Base-by-base conservation (phyloP, 768 basidiomycete species). In the Macrolepiota fuliginosa region DNA sequence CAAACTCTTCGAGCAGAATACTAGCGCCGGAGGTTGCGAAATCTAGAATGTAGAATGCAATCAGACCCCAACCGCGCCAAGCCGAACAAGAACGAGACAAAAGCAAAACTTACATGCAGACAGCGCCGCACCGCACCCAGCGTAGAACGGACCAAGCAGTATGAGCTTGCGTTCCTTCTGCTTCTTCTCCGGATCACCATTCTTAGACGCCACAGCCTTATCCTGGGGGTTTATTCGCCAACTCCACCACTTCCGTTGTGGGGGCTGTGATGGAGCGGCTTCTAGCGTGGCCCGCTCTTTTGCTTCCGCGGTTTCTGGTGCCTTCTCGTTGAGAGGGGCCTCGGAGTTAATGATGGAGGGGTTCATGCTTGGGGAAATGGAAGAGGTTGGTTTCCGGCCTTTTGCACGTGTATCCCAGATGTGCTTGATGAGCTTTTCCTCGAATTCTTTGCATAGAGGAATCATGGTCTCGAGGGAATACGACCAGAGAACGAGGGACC, bases 401-500 rank as follows among this genome's bases (percentile, higher is more conserved):
- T 68, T 63, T 22, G 71, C 64, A 22, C 85, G 80, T 10, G 77
- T 78, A 45, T 80, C 74, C 92, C 92, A 93, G 56, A 95, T 88
- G 67, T 89, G 87, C 68, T 86, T 85, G 77, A 94, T 91, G 70
- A 94, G 79, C 65, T 87, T 86, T 40, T 88, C 83, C 66, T 92
- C 89, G 65, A 92, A 89, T 67, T 91, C 90, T 56, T 81, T 81
- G 70, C 82, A 87, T 17, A 87, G 73, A 0, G 88, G 85, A 61
- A 93, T 86, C 65, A 95, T 88, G 45, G 70, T 69, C 64, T 82
- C 83, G 45, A 94, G 77, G 62, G 83, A 79, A 71, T 93, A 90
- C 1, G 87, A 83, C 92, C 92, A 95, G 24, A 94, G 83, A 24
- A 94, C 80, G n/a, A 94, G 83, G 13, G 89, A 85, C 15, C 84